These are phyloP conservation scores for Ogataea dorogensis DNA, from an alignment of 805 yeast species.

Conservation along the genomic window DNA sequence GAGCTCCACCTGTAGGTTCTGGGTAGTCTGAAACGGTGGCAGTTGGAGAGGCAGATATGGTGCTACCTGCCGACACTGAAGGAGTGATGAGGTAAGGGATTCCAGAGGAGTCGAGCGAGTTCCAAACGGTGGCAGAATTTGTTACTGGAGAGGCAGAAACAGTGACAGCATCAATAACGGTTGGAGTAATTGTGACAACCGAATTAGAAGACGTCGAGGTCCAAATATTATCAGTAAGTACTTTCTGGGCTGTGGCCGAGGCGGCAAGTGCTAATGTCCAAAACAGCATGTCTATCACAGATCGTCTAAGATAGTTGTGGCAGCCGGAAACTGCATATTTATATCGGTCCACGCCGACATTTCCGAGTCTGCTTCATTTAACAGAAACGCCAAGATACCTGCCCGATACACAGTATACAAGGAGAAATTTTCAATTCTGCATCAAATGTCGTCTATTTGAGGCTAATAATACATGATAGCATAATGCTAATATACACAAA, in stretches of 20 bases:
- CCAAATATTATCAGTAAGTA: conserved; percentile 32
- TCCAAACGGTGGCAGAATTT: conserved; percentile 41
- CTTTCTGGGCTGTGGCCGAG: conserved; percentile 23
- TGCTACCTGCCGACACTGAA: conserved; percentile 34
- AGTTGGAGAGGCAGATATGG: conserved; percentile 42
- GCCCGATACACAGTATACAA: neutral
- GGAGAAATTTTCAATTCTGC: neutral
- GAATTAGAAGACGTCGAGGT: conserved; percentile 34
- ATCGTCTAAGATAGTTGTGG: neutral
- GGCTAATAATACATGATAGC: conserved; percentile 8
- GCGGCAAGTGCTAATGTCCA: neutral
- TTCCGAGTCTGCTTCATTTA: conserved; percentile 6
- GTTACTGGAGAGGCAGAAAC: conserved; percentile 40
- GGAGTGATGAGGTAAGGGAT: conserved; percentile 44
- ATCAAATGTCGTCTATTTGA: conserved; percentile 1
- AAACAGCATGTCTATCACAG: conserved; percentile 1
- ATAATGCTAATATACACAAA: conserved; percentile 10
- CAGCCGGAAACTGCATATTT: too few relatives aligned
- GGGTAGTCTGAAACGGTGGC: conserved; percentile 38
- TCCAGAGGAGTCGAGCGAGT: conserved; percentile 43
- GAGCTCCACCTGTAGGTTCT: conserved; percentile 37
- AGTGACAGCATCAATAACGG: conserved; percentile 57
- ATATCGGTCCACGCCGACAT: conserved; percentile 7
- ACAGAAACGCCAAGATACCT: conserved; percentile 1
- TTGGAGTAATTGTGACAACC: conserved; percentile 28